Conservation (phyloP, 371 early-diverging fungal species). For the Dipsacomyces acuminosporus region DNA sequence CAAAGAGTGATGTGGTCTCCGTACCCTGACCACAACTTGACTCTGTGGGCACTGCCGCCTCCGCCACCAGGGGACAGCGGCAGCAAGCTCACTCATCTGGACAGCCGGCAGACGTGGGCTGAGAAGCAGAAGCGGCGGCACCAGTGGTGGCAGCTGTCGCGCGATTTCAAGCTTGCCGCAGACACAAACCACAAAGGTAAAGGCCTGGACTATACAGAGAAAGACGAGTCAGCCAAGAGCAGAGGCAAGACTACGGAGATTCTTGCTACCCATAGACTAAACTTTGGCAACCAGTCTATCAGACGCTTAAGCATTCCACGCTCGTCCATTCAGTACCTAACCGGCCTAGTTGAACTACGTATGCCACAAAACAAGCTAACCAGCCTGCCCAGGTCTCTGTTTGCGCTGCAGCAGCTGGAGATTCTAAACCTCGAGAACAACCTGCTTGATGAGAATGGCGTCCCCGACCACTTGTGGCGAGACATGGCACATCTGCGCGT, state of each 20-base stretch:
- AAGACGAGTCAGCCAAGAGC: neutral
- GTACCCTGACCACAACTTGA: slow-evolving; percentile 38
- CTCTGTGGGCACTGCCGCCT: slow-evolving; percentile 33
- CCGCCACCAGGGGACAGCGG: neutral
- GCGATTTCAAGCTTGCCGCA: slow-evolving; percentile 24
- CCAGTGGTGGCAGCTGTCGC: slow-evolving; percentile 39
- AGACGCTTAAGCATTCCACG: slow-evolving; percentile 15
- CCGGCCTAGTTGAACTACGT: slow-evolving; percentile 32
- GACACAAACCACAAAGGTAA: too few species aligned
- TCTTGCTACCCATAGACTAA: slow-evolving; percentile 34
- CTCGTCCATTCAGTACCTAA: slow-evolving; percentile 13
- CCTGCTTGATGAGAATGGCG: slow-evolving; percentile 14
- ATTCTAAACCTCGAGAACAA: slow-evolving; percentile 37
- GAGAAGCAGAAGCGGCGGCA: slow-evolving; percentile 8
- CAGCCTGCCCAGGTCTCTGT: slow-evolving; percentile 24
- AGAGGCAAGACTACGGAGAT: slow-evolving; percentile 25
- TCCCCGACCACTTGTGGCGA: slow-evolving; percentile 17
- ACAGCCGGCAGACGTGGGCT: slow-evolving; percentile 1
- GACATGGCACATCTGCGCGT: slow-evolving; percentile 22
- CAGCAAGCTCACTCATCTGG: slow-evolving; percentile 1
- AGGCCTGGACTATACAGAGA: neutral
- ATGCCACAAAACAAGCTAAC: slow-evolving; percentile 38
- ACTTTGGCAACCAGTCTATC: slow-evolving; percentile 32
- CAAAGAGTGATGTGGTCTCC: slow-evolving; percentile 38
- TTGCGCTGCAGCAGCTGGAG: slow-evolving; percentile 30